Conservation (phyloP, 208 protist genomes). For the Tritrichomonas foetus region DNA sequence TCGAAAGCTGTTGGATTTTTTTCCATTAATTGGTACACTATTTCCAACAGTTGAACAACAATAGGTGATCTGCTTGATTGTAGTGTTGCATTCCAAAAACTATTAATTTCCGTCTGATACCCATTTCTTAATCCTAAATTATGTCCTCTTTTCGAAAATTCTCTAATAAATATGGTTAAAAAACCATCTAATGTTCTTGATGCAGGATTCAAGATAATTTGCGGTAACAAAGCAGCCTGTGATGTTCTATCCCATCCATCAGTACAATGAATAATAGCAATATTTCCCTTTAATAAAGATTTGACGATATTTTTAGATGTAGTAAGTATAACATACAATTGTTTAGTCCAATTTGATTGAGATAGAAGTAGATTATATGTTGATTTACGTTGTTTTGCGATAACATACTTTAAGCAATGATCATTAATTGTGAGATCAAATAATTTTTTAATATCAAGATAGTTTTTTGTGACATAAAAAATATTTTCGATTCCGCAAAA, state of each 20-base stretch:
- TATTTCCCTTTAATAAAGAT: neutral
- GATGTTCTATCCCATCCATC: constrained; percentile 89
- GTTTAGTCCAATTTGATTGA: too few relatives aligned
- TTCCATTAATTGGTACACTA: constrained; percentile 52
- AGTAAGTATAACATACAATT: too few relatives aligned
- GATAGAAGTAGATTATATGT: too few relatives aligned
- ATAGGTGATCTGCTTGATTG: constrained; percentile 46
- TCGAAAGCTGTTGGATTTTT: neutral
- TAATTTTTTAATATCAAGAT: too few relatives aligned
- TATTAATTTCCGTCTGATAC: constrained; percentile 22
- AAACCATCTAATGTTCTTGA: constrained; percentile 76
- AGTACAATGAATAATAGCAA: constrained; percentile 61
- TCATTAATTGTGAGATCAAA: too few relatives aligned
- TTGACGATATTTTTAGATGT: neutral
- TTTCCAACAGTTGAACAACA: constrained; percentile 62
- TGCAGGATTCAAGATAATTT: constrained; percentile 78
- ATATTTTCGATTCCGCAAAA: too few relatives aligned
- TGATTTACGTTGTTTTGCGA: too few relatives aligned
- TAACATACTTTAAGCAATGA: too few relatives aligned
- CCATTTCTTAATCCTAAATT: constrained; percentile 65
- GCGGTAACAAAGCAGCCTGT: constrained; percentile 67
- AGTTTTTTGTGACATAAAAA: too few relatives aligned
- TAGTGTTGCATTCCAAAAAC: neutral
- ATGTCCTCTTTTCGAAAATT: constrained; percentile 82
- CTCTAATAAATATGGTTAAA: constrained; percentile 74